Conservation (phyloP, 2,329 filamentous ascomycete species). For the Nigrograna mackinnonii region DNA sequence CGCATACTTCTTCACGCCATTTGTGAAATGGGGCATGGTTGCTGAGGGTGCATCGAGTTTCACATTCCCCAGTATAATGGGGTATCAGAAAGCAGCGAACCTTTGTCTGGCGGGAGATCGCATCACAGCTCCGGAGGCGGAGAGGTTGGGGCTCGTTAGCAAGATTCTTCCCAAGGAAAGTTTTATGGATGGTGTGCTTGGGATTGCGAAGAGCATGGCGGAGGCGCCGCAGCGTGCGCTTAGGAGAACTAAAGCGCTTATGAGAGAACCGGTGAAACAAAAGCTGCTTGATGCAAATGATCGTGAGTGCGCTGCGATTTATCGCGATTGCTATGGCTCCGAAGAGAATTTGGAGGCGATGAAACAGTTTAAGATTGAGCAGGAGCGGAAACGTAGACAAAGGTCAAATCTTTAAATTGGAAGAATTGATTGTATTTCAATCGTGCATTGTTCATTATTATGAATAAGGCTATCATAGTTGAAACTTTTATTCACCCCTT, state of each 20-base stretch:
- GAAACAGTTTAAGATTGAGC: background rate
- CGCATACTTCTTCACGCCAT: conserved; percentile 26
- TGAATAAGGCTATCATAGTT: no score
- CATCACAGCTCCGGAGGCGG: conserved; percentile 16
- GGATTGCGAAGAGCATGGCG: conserved; percentile 13
- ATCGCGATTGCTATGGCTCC: conserved; percentile 6
- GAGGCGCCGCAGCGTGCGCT: conserved; percentile 13
- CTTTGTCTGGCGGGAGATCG: conserved; percentile 20
- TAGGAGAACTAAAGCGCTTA: conserved; percentile 16
- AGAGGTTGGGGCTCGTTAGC: conserved; percentile 16
- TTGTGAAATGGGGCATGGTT: conserved; percentile 24
- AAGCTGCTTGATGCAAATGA: conserved; percentile 16
- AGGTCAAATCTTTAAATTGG: no score
- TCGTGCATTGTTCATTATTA: no score
- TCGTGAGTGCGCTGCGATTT: conserved; percentile 10
- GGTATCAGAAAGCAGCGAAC: conserved; percentile 18
- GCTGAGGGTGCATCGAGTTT: conserved; percentile 22
- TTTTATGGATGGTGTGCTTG: conserved; percentile 14
- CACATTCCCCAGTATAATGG: conserved; percentile 21
- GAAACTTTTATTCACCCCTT: no score
- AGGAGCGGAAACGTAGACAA: background rate
- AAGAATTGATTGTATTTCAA: no score
- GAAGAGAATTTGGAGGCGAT: conserved; percentile 6
- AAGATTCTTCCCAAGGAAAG: conserved; percentile 17
- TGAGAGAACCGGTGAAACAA: conserved; percentile 15